These are phyloP conservation scores for Podaxis pistillaris DNA, from an alignment of 768 basidiomycete genomes.

Conservation along the genomic window DNA sequence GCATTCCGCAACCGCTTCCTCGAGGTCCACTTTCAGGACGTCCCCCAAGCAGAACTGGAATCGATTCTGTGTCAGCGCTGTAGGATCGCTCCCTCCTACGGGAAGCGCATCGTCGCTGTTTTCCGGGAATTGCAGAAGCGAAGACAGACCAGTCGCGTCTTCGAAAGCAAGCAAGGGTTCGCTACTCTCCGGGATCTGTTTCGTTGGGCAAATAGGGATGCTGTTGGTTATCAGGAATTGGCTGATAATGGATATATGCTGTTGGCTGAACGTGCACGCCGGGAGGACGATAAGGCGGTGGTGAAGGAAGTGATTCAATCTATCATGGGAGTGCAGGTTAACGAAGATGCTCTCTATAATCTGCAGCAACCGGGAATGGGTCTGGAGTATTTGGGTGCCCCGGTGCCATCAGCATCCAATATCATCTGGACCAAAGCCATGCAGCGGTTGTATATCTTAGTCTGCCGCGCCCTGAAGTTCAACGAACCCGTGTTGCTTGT, in stretches of 20 bases:
- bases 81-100: constrained; percentile 91
- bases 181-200: constrained; percentile 96
- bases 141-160: constrained; percentile 86
- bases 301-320: constrained; percentile 93
- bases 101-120: constrained; percentile 84
- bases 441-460: constrained; percentile 83
- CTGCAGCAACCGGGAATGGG: constrained; percentile 41
- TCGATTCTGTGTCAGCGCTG: constrained; percentile 92
- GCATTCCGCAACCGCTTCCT: constrained; percentile 97
- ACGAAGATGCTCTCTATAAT: constrained; percentile 69
- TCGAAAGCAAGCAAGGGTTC: constrained; percentile 97
- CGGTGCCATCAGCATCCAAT: constrained; percentile 44
- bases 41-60: constrained; percentile 91
- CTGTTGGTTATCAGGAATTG: constrained; percentile 86
- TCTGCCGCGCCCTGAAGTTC: constrained; percentile 81
- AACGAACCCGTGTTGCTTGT: constrained; percentile 95
- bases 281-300: constrained; percentile 78
- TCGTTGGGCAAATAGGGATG: constrained; percentile 93
- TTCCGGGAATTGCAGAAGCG: constrained; percentile 93
- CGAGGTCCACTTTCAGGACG: constrained; percentile 96
- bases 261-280: constrained; percentile 85
- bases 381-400: constrained; percentile 54
- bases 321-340: constrained; percentile 83
- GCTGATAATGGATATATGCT: constrained; percentile 98
- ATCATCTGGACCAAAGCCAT: constrained; percentile 93